Base-by-base conservation (phyloP, 441 rosid genomes). In the Pelargonium cotyledonis region DNA sequence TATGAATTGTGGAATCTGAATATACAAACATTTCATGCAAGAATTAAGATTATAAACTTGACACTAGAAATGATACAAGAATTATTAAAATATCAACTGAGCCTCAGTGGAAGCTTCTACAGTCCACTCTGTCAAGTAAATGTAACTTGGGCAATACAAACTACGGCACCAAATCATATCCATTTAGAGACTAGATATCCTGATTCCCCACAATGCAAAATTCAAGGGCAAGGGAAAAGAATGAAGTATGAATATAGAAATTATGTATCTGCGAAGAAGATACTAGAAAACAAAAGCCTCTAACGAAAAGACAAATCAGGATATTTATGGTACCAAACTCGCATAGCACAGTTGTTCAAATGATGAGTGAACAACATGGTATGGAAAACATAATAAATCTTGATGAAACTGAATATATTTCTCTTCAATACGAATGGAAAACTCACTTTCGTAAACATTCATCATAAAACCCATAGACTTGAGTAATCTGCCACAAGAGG, bases 401-500 rank as follows among this genome's bases (percentile, higher is more conserved):
- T 58, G 31, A 58, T 19, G 63, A 58, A 53, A 58, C 9, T 19
- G 63, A 58, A 58, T 9, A 58, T 58, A 19, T 21, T 58, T 58
- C 31, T 58, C 31, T 21, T 19, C 31, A 3, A 58, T 58, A 18
- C 2, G 71, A 40, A 41, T 4, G 63, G 73, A 75, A 72, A 68
- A 85, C 94, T 86, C 79, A 88, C 91, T 86, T 88, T 53, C 90
- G 82, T 69, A 86, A 88, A 86, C 73, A 58, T 58, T 58, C 63
- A 58, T 58, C 63, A 58, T 58, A 58, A 58, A 58, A 58, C 63
- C 95, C 95, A 79, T 88, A 88, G 66, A 88, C 94, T 76, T 88
- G 91, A 79, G 94, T 88, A 47, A 88, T 88, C 89, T 88, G 89
- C 72, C 72, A 78, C 58, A 69, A 69, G 6, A 63, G 44, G 40